Evolutionary conservation across 331 rosid genomes (phyloP), one percentile per base, ranked within the genome.

Genomic region (Stylosanthes scabra): DNA sequence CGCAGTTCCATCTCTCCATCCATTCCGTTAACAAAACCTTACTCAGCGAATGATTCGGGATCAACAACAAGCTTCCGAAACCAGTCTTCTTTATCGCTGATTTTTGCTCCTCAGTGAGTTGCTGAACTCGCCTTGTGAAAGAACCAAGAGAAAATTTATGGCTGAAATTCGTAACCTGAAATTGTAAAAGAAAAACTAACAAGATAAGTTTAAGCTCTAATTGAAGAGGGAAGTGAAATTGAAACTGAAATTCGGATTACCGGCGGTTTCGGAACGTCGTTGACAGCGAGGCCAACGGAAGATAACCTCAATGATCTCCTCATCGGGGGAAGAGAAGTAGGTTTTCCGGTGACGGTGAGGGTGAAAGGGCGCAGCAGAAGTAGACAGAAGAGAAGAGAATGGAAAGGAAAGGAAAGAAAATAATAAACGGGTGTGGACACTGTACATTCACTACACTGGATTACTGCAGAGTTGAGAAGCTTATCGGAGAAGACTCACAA

Each of bases 1-100:
- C 69, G 63, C 78, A 59, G 59, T 68, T 58, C 87, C 87, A 84
- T 6, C 75, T 77, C 9, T 84, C 87, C 75, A 84, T 84, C 8
- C 80, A 25, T 63, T 84, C 87, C 0, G 75, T 68, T 40, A 84
- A 56, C 20, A 77, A 59, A 42, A 73, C 52, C 59, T 51, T 84
- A 75, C 74, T 84, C 0, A 84, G 68, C 2, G 66, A 8, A 25
- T 73, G 75, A 47, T 84, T 84, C 4, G 87, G 85, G 64, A 80
- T 56, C 14, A 27, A 45, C 6, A 84, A 62, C 45, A 84, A 66
- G 55, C 56, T 73, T n/a, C 87, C 85, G 10, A 84, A 80, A 7
- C 87, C 85, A 2, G 78, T 51, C 46, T 11, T 49, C 2, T 44
- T 6, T 13, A 83, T 73, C 1, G 69, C 83, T 4, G 63, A 44